These are phyloP conservation scores for Coniochaeta sp. DNA, from an alignment of 2,329 filamentous ascomycete species.

Conservation along the genomic window DNA sequence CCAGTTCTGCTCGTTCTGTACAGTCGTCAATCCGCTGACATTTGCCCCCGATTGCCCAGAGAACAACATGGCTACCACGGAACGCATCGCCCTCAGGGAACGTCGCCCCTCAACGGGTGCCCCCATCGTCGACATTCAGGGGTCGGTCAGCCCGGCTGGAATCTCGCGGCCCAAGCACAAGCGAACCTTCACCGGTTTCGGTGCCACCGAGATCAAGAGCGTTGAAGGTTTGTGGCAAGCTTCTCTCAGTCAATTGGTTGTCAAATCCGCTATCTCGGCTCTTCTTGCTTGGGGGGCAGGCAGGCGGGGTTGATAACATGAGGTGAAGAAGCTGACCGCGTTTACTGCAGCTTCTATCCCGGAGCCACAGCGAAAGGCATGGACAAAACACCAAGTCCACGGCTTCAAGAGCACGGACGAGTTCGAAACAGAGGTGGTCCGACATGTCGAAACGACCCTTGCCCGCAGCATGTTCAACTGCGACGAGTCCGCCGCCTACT, in stretches of 20 bases:
- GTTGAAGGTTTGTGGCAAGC: conserved; percentile 63
- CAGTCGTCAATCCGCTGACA: not conserved
- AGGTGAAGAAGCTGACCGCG: not conserved
- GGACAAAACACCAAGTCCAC: conserved; percentile 54
- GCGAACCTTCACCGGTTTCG: conserved; percentile 92
- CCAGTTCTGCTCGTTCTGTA: not conserved
- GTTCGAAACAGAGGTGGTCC: conserved; percentile 81
- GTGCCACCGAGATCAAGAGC: conserved; percentile 81
- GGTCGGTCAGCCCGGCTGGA: conserved; percentile 78
- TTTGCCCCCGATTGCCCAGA: not conserved
- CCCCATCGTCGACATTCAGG: conserved; percentile 79
- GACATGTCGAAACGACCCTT: conserved; percentile 92
- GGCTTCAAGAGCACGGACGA: conserved; percentile 74
- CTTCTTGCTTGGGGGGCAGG: not conserved
- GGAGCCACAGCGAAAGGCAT: conserved; percentile 78
- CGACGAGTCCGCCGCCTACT: conserved; percentile 89
- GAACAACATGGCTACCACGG: conserved; percentile 22
- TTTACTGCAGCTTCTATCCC: conserved; percentile 61
- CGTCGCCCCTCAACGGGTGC: conserved; percentile 75
- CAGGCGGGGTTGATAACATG: not conserved
- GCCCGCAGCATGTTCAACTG: conserved; percentile 97
- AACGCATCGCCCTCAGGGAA: conserved; percentile 52
- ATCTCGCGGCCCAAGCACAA: conserved; percentile 89
- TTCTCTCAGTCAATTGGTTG: not conserved
- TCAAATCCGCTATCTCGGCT: not conserved